Conservation (phyloP, 2,329 filamentous ascomycete genomes). For the Hypoxylon sp. region DNA sequence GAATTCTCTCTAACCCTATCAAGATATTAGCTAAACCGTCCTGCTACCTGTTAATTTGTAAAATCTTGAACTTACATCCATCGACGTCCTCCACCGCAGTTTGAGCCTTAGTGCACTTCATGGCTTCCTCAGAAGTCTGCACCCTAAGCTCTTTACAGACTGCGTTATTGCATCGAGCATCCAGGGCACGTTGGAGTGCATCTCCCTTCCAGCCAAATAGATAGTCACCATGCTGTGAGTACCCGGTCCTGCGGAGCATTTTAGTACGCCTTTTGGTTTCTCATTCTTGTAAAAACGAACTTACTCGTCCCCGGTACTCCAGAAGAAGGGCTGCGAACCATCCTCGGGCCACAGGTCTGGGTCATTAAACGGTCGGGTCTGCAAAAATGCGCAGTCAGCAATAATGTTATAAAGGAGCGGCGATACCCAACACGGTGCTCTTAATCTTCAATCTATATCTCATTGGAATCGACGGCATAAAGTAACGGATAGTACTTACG, state of each 20-base stretch:
- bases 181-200: constrained; percentile 56
- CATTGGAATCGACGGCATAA: background rate
- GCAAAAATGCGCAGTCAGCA: constrained; percentile 12
- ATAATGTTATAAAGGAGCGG: background rate
- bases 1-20: constrained; percentile 38
- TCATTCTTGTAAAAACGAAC: background rate
- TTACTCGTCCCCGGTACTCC: constrained; percentile 49
- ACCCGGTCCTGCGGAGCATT: constrained; percentile 39
- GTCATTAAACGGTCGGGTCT: constrained; percentile 49
- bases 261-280: background rate
- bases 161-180: constrained; percentile 55
- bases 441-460: background rate
- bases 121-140: constrained; percentile 49
- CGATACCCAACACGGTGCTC: background rate
- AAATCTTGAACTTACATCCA: constrained; percentile 45
- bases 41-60: background rate
- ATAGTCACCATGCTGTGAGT: constrained; percentile 55
- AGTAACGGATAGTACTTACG: constrained; percentile 42
- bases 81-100: constrained; percentile 48
- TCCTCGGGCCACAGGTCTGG: constrained; percentile 50
- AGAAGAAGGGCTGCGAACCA: constrained; percentile 50
- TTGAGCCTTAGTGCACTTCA: constrained; percentile 47
- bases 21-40: constrained; percentile 12
- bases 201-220: constrained; percentile 59
- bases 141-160: constrained; percentile 48